A percentile compares a stretch with the other conserved stretches of the same genome.
Evolutionary conservation across 441 rosid genomes (phyloP).

Genomic region (Daphne laureola): DNA sequence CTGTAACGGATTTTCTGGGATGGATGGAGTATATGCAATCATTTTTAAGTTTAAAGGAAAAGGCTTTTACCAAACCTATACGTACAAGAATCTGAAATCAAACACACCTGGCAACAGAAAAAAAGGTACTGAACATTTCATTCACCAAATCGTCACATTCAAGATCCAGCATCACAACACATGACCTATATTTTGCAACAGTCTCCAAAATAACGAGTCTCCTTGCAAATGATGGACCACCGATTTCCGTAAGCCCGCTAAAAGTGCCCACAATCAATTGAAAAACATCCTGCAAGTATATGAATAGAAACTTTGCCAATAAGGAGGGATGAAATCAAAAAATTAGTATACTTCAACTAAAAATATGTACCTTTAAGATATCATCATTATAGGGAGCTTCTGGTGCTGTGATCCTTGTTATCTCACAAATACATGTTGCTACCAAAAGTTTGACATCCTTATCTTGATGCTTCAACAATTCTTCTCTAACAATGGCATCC

Average conservation of each 20-base stretch:
- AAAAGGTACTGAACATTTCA: conserved; percentile 75
- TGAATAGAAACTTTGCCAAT: conserved; percentile 9
- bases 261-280: conserved; percentile 63
- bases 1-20: too few relatives aligned
- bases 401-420: conserved; percentile 98
- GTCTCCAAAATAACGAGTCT: conserved; percentile 70
- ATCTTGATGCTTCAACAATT: conserved; percentile 88
- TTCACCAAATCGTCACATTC: conserved; percentile 71
- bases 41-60: not conserved
- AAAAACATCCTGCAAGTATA: conserved; percentile 56
- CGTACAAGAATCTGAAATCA: conserved; percentile 13
- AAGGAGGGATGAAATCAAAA: conserved; percentile 1
- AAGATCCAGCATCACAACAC: conserved; percentile 81
- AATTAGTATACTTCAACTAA: conserved; percentile 13
- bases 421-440: conserved; percentile 95
- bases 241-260: conserved; percentile 50
- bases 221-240: conserved; percentile 74
- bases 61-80: conserved; percentile 13
- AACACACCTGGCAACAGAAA: conserved; percentile 89
- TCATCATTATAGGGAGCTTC: conserved; percentile 95
- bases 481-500: conserved; percentile 78
- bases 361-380: conserved; percentile 64
- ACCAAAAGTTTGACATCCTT: conserved; percentile 94
- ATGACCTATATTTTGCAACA: conserved; percentile 72
- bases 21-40: not conserved